Conservation (phyloP, 2,329 filamentous ascomycete species). For the Microascus cirrosus region DNA sequence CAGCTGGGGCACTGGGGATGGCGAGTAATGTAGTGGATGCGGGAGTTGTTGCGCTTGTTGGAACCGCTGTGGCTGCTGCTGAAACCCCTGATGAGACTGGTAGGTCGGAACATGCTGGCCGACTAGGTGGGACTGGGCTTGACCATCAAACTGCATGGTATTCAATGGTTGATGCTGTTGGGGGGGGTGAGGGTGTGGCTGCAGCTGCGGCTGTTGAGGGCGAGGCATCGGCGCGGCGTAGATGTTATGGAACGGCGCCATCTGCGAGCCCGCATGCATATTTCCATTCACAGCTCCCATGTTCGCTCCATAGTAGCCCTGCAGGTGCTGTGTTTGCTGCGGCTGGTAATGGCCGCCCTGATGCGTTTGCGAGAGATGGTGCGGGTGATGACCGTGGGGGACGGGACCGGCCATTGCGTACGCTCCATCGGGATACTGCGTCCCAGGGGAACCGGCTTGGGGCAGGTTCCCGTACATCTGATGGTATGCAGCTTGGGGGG, state of each 20-base stretch:
- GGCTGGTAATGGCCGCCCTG: slow-evolving; percentile 13
- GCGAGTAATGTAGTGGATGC: slow-evolving; percentile 7
- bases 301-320: slow-evolving; percentile 1
- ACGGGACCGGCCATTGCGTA: slow-evolving; percentile 3
- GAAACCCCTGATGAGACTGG: slow-evolving; percentile 10
- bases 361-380: slow-evolving; percentile 4
- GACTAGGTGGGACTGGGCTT: slow-evolving; percentile 6
- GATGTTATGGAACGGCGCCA: slow-evolving; percentile 9
- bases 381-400: slow-evolving; percentile 3
- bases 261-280: slow-evolving; percentile 8
- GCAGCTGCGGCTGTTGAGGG: slow-evolving; percentile 10
- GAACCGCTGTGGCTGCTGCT: slow-evolving; percentile 6
- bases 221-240: slow-evolving; percentile 10
- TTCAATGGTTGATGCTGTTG: neutral
- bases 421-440: slow-evolving; percentile 2
- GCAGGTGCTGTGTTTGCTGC: slow-evolving; percentile 7
- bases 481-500: slow-evolving; percentile 12
- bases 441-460: neutral
- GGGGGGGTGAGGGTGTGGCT: neutral
- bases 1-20: slow-evolving; percentile 3
- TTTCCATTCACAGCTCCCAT: slow-evolving; percentile 2
- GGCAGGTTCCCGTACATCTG: slow-evolving; percentile 6
- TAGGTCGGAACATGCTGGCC: slow-evolving; percentile 3
- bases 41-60: slow-evolving; percentile 8
- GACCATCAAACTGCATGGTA: slow-evolving; percentile 6